Conservation (phyloP, 1,284 basidiomycete genomes). For the Kwoniella shivajii region DNA sequence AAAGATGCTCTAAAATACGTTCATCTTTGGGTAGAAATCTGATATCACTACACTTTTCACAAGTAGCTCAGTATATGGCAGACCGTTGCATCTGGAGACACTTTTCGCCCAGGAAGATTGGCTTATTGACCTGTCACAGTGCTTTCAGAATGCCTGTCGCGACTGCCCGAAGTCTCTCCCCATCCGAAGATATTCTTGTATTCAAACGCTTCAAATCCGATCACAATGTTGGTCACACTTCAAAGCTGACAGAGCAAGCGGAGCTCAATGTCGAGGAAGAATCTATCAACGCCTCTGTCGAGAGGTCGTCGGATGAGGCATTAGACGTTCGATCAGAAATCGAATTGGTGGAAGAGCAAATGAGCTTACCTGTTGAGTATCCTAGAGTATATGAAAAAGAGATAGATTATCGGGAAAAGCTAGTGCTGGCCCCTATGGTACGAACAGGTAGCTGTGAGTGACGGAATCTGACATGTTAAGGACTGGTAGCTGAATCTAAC, state of each 20-base stretch:
- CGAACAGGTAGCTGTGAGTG: conserved; percentile 79
- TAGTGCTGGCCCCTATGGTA: conserved; percentile 94
- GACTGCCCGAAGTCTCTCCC: conserved; percentile 16
- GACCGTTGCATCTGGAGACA: too few relatives aligned
- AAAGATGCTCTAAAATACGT: too few relatives aligned
- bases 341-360: conserved; percentile 33
- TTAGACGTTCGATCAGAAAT: conserved; percentile 5
- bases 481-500: conserved; percentile 74
- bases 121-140: not conserved
- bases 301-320: too few relatives aligned
- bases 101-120: too few relatives aligned
- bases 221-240: not conserved
- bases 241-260: not conserved
- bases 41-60: too few relatives aligned
- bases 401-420: conserved; percentile 66
- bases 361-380: conserved; percentile 41
- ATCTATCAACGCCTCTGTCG: not conserved
- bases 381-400: conserved; percentile 38
- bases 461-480: conserved; percentile 77
- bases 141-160: conserved; percentile 20
- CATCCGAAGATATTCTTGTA: not conserved
- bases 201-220: conserved; percentile 6
- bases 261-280: not conserved
- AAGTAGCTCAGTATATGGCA: too few relatives aligned
- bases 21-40: too few relatives aligned